Conservation (phyloP, 1,284 basidiomycete species). For the Schizophyllum amplum region DNA sequence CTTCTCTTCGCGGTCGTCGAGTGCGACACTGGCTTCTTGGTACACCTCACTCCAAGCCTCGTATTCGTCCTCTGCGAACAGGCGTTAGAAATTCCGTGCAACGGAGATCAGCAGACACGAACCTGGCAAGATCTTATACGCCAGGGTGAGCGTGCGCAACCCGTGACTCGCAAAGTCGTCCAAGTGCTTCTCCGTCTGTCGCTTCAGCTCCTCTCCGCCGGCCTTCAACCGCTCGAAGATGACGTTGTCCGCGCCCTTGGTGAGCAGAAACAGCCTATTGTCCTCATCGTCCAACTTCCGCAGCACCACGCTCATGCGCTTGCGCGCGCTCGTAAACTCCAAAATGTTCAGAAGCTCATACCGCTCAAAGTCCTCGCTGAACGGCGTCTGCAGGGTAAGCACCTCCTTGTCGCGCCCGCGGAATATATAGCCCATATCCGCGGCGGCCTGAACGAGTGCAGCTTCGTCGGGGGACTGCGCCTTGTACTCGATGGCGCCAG, state of each 20-base stretch:
- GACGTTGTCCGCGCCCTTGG: slow-evolving; percentile 89
- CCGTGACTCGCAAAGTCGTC: slow-evolving; percentile 87
- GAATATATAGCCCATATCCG: slow-evolving; percentile 93
- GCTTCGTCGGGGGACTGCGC: slow-evolving; percentile 97
- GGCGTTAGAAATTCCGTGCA: slow-evolving; percentile 9
- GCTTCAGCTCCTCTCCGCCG: slow-evolving; percentile 62
- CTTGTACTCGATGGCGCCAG: slow-evolving; percentile 85
- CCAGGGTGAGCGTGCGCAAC: slow-evolving; percentile 88
- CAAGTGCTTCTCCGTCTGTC: slow-evolving; percentile 74
- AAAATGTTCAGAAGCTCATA: slow-evolving; percentile 93
- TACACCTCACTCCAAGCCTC: slow-evolving; percentile 76
- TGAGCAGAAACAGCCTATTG: slow-evolving; percentile 64
- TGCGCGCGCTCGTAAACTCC: slow-evolving; percentile 92
- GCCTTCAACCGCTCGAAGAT: slow-evolving; percentile 85
- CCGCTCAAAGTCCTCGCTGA: slow-evolving; percentile 57
- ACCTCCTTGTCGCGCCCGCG: slow-evolving; percentile 80
- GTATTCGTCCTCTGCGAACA: slow-evolving; percentile 62
- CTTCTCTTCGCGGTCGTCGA: slow-evolving; percentile 76
- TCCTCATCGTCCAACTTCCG: slow-evolving; percentile 67
- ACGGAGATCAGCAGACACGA: slow-evolving; percentile 16
- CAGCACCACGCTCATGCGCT: slow-evolving; percentile 93
- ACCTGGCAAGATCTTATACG: slow-evolving; percentile 79
- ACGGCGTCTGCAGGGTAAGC: slow-evolving; percentile 79
- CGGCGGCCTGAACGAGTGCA: slow-evolving; percentile 93
- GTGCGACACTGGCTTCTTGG: slow-evolving; percentile 71